Evolutionary conservation across 257 asterid species (phyloP).

Genomic region (Schizonepeta tenuifolia): DNA sequence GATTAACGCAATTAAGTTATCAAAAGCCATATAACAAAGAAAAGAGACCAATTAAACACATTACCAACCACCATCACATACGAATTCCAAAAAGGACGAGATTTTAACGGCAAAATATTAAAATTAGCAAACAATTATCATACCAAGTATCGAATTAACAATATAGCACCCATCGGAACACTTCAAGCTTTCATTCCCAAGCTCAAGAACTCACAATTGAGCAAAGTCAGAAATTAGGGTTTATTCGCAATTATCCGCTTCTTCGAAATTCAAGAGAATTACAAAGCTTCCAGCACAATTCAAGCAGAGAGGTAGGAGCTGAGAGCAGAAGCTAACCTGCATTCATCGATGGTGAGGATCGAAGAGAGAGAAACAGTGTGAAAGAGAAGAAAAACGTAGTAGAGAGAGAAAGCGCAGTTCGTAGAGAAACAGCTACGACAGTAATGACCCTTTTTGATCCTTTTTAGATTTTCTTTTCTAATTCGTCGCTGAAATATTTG

Average conservation of each 20-base stretch:
- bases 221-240: conserved; percentile 50
- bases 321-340: conserved; percentile 44
- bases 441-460: conserved; percentile 20
- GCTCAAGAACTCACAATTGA: conserved; percentile 50
- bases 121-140: conserved; percentile 26
- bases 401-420: conserved; percentile 35
- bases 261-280: conserved; percentile 30
- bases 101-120: conserved; percentile 21
- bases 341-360: conserved; percentile 54
- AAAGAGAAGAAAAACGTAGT: conserved; percentile 5
- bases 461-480: conserved; percentile 15
- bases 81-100: conserved; percentile 21
- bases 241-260: conserved; percentile 37
- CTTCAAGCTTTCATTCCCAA: conserved; percentile 26
- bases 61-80: conserved; percentile 1
- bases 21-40: neutral
- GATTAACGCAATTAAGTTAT: conserved; percentile 3
- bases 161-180: conserved; percentile 25
- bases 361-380: conserved; percentile 44
- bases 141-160: neutral
- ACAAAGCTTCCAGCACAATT: conserved; percentile 33
- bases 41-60: neutral
- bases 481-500: conserved; percentile 24
- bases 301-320: conserved; percentile 16
- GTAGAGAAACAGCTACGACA: conserved; percentile 36